A percentile compares a stretch with the other conserved stretches of the same genome.
Conservation (phyloP, 2,329 filamentous ascomycete genomes). For the Botrytis cinerea region DNA sequence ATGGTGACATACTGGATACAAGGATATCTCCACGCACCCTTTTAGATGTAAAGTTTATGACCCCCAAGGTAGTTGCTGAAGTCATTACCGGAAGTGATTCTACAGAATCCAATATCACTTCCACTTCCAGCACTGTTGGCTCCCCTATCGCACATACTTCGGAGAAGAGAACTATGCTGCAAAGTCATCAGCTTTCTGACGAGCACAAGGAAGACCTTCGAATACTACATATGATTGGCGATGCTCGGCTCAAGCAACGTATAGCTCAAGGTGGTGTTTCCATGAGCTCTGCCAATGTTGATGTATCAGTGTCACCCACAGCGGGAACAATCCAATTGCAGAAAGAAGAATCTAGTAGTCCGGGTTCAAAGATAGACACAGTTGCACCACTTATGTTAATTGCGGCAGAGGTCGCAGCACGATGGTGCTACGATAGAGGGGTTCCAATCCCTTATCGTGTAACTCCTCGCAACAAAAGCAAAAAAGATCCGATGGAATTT, state of each 20-base stretch:
- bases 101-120: slow-evolving; percentile 21
- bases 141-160: slow-evolving; percentile 12
- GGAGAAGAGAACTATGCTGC: slow-evolving; percentile 49
- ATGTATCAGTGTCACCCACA: slow-evolving; percentile 8
- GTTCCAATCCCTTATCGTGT: slow-evolving; percentile 61
- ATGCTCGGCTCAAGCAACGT: slow-evolving; percentile 38
- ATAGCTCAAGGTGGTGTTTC: slow-evolving; percentile 22
- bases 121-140: slow-evolving; percentile 25
- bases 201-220: slow-evolving; percentile 50
- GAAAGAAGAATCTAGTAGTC: slow-evolving; percentile 8
- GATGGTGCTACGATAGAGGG: slow-evolving; percentile 58
- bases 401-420: slow-evolving; percentile 61
- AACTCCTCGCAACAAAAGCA: slow-evolving; percentile 35
- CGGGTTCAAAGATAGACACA: slow-evolving; percentile 1
- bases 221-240: slow-evolving; percentile 51
- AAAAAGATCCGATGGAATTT: slow-evolving; percentile 35
- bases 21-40: slow-evolving; percentile 57
- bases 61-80: slow-evolving; percentile 52
- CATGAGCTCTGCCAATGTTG: not conserved
- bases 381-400: slow-evolving; percentile 55
- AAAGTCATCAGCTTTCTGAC: slow-evolving; percentile 45
- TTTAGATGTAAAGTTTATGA: slow-evolving; percentile 58
- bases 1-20: slow-evolving; percentile 56
- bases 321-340: slow-evolving; percentile 6
- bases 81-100: slow-evolving; percentile 30